phyloP scores from a whole-genome alignment of 2,329 filamentous ascomycete species.

The Colletotrichum lentis region DNA sequence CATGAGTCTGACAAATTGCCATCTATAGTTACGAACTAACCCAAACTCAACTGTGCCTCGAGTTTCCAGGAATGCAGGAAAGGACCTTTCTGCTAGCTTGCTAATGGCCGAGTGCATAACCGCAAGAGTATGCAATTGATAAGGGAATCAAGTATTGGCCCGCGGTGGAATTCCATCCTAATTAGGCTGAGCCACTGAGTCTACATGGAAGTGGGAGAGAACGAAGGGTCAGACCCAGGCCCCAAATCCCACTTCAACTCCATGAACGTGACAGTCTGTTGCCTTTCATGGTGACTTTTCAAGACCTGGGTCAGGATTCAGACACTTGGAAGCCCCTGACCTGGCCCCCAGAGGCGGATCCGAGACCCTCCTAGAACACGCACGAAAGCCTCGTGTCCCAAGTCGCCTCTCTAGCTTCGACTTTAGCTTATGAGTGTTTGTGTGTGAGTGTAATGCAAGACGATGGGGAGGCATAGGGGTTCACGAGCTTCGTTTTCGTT shows the following conservation, averaged over 20 bases:
- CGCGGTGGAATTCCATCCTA: background rate
- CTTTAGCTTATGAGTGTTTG: too few relatives aligned
- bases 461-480: background rate
- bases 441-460: background rate
- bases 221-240: background rate
- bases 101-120: background rate
- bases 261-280: background rate
- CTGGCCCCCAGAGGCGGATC: too few relatives aligned
- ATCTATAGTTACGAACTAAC: too few relatives aligned
- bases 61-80: too few relatives aligned
- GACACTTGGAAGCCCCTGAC: too few relatives aligned
- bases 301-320: background rate
- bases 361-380: background rate
- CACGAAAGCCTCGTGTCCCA: background rate
- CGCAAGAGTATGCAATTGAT: too few relatives aligned
- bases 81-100: too few relatives aligned
- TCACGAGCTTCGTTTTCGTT: conserved; percentile 1
- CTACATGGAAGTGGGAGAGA: background rate
- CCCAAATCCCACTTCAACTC: background rate
- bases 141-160: background rate
- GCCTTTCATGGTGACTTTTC: too few relatives aligned
- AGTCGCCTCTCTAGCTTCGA: background rate
- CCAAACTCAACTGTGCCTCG: too few relatives aligned
- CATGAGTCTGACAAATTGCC: too few relatives aligned
- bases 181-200: background rate